A percentile compares a stretch with the other conserved stretches of the same genome.
Conservation (phyloP, 2,329 filamentous ascomycete species). For the Colletotrichum scovillei region DNA sequence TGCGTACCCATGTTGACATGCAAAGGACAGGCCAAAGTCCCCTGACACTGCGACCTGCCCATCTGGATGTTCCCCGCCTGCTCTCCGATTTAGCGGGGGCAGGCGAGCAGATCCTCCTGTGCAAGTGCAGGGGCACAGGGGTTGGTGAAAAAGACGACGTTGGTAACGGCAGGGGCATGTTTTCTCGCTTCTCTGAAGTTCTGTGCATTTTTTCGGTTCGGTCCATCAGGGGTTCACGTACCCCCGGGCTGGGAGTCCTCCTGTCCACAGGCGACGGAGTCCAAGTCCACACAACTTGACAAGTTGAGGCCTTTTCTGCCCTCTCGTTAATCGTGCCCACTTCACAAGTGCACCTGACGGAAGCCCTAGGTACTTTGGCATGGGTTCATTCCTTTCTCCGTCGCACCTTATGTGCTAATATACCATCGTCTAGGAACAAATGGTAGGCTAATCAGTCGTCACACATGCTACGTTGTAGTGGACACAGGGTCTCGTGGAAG, state of each 20-base stretch:
- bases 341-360: not conserved
- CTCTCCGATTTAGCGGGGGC: not conserved
- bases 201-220: not conserved
- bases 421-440: not conserved
- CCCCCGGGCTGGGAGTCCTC: conserved; percentile 20
- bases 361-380: conserved; percentile 2
- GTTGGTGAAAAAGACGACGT: not conserved
- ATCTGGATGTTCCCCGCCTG: conserved; percentile 16
- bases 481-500: conserved; percentile 16
- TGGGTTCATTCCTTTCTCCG: not conserved
- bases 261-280: too few species aligned
- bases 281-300: conserved; percentile 7
- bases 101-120: conserved; percentile 12
- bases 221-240: not conserved
- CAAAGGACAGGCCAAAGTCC: conserved; percentile 12
- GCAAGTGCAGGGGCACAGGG: conserved; percentile 21
- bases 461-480: conserved; percentile 28
- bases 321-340: conserved; percentile 11
- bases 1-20: conserved; percentile 4
- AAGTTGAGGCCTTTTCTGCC: conserved; percentile 12
- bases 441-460: not conserved
- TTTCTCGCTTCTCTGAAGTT: conserved; percentile 25
- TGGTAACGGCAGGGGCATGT: conserved; percentile 6
- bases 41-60: conserved; percentile 25
- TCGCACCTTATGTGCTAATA: not conserved